These are phyloP conservation scores for Penicillium samsonianum DNA, from an alignment of 495 filamentous ascomycete genomes.

Conservation along the genomic window DNA sequence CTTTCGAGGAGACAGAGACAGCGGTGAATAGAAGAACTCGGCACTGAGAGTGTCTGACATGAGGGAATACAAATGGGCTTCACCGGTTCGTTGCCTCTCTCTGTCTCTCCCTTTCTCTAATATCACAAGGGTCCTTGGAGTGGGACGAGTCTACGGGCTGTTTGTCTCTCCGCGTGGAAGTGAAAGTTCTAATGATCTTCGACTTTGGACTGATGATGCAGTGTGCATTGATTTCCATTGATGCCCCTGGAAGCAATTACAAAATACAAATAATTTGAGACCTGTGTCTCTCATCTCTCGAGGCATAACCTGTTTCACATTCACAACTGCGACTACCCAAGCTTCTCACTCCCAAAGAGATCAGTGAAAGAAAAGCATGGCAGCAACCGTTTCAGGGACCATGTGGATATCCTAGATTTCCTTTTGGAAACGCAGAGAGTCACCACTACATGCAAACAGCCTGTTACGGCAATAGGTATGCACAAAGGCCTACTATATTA, in stretches of 20 bases:
- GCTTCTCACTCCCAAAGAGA: slow-evolving; percentile 15
- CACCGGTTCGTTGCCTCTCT: slow-evolving; percentile 13
- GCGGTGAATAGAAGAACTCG: slow-evolving; percentile 16
- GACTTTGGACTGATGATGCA: slow-evolving; percentile 30
- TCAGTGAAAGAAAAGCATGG: slow-evolving; percentile 23
- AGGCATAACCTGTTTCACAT: slow-evolving; percentile 42
- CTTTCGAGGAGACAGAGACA: slow-evolving; percentile 10
- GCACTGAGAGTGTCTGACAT: slow-evolving; percentile 6
- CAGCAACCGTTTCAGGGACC: slow-evolving; percentile 33
- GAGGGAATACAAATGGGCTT: slow-evolving; percentile 6
- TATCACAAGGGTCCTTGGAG: slow-evolving; percentile 18
- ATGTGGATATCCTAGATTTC: slow-evolving; percentile 59
- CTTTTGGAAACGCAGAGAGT: slow-evolving; percentile 4
- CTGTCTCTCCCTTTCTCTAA: slow-evolving; percentile 8
- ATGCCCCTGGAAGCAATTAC: slow-evolving; percentile 16
- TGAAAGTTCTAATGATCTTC: slow-evolving; percentile 20
- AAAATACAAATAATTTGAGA: slow-evolving; percentile 13
- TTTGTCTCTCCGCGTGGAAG: slow-evolving; percentile 20
- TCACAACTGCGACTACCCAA: slow-evolving; percentile 38
- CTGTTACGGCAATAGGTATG: slow-evolving; percentile 27
- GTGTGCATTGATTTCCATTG: slow-evolving; percentile 18
- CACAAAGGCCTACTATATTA: background rate
- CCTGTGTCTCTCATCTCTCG: slow-evolving; percentile 31
- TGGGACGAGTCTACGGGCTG: slow-evolving; percentile 27
- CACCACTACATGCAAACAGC: slow-evolving; percentile 37